Conservation (phyloP, 352 stramenopile genomes). For the Phytophthora vignae region DNA sequence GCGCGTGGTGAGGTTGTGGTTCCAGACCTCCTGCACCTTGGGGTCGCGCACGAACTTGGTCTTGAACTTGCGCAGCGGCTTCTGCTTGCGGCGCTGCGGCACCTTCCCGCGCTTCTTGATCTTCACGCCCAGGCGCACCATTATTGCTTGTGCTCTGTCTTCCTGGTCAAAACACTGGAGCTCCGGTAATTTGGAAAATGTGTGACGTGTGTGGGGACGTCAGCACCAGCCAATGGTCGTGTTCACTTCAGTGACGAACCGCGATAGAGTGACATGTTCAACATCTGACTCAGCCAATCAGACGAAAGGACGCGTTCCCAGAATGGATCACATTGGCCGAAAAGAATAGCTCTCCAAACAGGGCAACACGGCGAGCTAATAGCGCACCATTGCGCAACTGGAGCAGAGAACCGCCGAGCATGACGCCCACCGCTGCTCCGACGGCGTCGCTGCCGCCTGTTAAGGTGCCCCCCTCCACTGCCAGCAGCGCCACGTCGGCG, state of each 20-base stretch:
- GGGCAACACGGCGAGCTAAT: neutral
- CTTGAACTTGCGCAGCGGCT: constrained; percentile 81
- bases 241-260: neutral
- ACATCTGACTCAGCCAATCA: constrained; percentile 16
- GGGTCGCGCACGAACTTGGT: constrained; percentile 76
- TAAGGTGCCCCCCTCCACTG: constrained; percentile 22
- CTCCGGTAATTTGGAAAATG: constrained; percentile 12
- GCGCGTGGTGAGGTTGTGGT: constrained; percentile 81
- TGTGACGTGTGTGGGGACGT: constrained; percentile 28
- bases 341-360: neutral
- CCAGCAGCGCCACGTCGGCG: constrained; percentile 31
- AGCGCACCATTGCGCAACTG: constrained; percentile 15
- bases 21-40: constrained; percentile 75
- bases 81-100: constrained; percentile 72
- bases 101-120: constrained; percentile 79
- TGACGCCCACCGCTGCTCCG: constrained; percentile 7
- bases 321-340: constrained; percentile 19
- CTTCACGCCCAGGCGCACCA: constrained; percentile 55
- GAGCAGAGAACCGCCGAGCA: constrained; percentile 2
- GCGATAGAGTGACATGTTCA: neutral
- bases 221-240: constrained; percentile 24
- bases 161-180: neutral
- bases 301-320: constrained; percentile 16
- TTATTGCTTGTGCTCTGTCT: constrained; percentile 18
- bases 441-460: neutral